Evolutionary conservation across 1,284 basidiomycete genomes (phyloP).

Genomic region (Austropuccinia psidii): DNA sequence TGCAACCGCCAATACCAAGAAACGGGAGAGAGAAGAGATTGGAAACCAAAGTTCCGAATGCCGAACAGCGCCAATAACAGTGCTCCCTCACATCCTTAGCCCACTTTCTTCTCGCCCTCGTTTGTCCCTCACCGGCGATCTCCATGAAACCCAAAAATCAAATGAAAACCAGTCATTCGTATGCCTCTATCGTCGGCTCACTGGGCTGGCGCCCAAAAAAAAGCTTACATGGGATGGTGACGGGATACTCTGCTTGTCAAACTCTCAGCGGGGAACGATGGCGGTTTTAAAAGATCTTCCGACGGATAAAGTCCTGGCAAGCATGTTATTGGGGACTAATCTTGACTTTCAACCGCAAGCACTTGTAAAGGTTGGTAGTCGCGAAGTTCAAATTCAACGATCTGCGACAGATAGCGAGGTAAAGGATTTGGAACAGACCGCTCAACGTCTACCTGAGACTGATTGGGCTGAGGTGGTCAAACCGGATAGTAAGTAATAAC

Average conservation of each 20-base stretch:
- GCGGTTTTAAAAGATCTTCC: constrained; percentile 29
- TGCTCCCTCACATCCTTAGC: background rate
- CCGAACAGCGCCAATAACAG: background rate
- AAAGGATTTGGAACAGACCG: background rate
- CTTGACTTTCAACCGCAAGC: background rate
- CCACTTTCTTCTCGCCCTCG: background rate
- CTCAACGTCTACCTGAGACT: background rate
- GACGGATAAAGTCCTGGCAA: constrained; percentile 4
- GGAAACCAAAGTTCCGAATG: too few relatives aligned
- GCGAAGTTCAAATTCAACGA: constrained; percentile 26
- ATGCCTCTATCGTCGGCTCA: constrained; percentile 23
- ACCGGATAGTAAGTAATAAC: background rate
- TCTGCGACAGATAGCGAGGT: background rate
- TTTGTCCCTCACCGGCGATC: too few relatives aligned
- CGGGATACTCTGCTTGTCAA: constrained; percentile 7
- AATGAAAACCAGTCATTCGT: background rate
- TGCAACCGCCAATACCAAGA: background rate
- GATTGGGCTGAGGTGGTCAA: constrained; percentile 30
- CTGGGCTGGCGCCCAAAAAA: background rate
- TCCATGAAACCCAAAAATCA: too few relatives aligned
- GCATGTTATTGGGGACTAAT: background rate
- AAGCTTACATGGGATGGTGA: constrained; percentile 30
- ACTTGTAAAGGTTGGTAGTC: constrained; percentile 14
- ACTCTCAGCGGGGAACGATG: constrained; percentile 6
- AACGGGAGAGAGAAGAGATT: background rate